phyloP scores from a whole-genome alignment of 805 yeast species.

The Cyberlindnera americana region DNA sequence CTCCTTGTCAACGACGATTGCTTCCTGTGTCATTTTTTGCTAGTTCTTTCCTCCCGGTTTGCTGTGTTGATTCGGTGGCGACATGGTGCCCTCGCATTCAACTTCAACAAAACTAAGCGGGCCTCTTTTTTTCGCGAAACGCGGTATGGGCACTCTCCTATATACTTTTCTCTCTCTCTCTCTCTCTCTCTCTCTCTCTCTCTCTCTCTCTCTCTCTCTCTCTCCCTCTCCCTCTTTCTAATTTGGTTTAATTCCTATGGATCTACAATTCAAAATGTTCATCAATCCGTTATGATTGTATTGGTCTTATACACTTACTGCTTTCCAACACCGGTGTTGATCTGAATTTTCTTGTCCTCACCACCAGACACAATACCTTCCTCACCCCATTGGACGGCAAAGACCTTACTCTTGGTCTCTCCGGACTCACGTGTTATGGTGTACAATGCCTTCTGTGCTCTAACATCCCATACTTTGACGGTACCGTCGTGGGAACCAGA shows the following conservation, averaged over 20 bases:
- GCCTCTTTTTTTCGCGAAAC: neutral
- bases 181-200: too few species aligned
- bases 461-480: slow-evolving; percentile 90
- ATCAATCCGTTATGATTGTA: too few species aligned
- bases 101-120: neutral
- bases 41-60: neutral
- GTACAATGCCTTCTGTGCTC: slow-evolving; percentile 79
- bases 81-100: too few species aligned
- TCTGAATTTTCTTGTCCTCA: slow-evolving; percentile 87
- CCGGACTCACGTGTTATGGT: slow-evolving; percentile 72
- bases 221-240: too few species aligned
- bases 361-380: slow-evolving; percentile 90
- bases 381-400: slow-evolving; percentile 81
- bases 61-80: slow-evolving; percentile 1
- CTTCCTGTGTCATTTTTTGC: slow-evolving; percentile 21
- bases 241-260: too few species aligned
- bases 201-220: too few species aligned
- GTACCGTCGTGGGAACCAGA: slow-evolving; percentile 98
- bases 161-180: neutral
- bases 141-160: neutral
- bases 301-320: slow-evolving; percentile 1
- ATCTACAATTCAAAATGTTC: too few species aligned
- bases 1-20: slow-evolving; percentile 26
- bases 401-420: slow-evolving; percentile 58
- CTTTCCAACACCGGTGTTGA: slow-evolving; percentile 44